phyloP scores from a whole-genome alignment of 2,329 filamentous ascomycete genomes.

The Arthroderma sp. region DNA sequence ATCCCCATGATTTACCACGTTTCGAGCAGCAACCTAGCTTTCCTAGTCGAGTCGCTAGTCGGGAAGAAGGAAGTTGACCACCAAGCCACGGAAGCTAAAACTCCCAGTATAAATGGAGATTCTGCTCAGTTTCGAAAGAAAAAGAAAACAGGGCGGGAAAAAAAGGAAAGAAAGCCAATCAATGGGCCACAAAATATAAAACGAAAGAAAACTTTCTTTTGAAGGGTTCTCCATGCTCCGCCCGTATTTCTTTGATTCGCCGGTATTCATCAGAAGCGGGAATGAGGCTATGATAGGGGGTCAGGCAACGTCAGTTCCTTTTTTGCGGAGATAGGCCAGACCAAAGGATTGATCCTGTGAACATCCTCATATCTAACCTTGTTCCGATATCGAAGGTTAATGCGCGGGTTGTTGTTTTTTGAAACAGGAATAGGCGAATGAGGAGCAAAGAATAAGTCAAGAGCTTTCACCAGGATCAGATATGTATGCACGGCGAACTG shows the following conservation, averaged over 20 bases:
- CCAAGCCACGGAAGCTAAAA: neutral
- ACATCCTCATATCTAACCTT: neutral
- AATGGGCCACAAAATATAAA: neutral
- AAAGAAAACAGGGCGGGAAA: neutral
- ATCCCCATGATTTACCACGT: conserved; percentile 2
- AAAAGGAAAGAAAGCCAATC: conserved; percentile 1
- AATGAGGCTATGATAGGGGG: neutral
- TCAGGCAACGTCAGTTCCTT: neutral
- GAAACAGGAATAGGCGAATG: conserved; percentile 3
- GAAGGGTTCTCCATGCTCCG: neutral
- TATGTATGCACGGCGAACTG: neutral
- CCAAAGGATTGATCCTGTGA: neutral
- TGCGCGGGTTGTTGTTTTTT: neutral
- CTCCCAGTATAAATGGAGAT: neutral
- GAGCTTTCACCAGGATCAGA: neutral
- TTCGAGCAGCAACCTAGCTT: neutral
- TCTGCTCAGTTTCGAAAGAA: neutral
- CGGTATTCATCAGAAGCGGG: neutral
- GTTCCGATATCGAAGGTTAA: neutral
- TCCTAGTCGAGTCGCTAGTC: neutral
- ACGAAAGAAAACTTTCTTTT: neutral
- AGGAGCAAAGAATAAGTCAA: neutral
- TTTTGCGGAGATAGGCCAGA: neutral
- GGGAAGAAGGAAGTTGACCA: neutral
- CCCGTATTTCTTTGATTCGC: conserved; percentile 3